Conservation (phyloP, 106 monocot species). For the Triglochin maritima region DNA sequence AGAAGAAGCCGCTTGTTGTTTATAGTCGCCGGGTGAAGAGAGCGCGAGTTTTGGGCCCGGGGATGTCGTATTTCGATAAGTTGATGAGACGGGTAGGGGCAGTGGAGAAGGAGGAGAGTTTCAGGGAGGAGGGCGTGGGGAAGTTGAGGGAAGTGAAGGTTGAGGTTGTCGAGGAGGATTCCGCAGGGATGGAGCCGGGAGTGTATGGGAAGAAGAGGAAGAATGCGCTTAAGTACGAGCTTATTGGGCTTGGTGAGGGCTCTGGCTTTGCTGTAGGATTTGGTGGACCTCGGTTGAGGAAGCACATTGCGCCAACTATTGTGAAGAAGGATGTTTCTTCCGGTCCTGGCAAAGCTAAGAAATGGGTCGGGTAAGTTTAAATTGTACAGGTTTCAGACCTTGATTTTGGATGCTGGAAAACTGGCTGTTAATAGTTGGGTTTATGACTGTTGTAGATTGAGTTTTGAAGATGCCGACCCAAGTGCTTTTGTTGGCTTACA, state of each 20-base stretch:
- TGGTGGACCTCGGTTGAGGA: conserved; percentile 21
- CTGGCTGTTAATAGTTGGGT: too few species aligned
- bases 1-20: conserved; percentile 22
- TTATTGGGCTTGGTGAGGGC: conserved; percentile 27
- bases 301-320: neutral
- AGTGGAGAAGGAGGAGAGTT: neutral
- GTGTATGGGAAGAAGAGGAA: conserved; percentile 1
- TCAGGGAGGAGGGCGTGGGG: neutral
- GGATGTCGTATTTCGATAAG: conserved; percentile 6
- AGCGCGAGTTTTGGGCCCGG: conserved; percentile 4
- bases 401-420: neutral
- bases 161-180: neutral
- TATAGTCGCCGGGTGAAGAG: conserved; percentile 40
- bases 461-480: conserved; percentile 60
- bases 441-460: conserved; percentile 35
- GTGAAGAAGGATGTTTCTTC: conserved; percentile 15
- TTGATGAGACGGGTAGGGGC: neutral
- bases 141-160: conserved; percentile 2
- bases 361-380: conserved; percentile 76
- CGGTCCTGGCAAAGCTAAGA: conserved; percentile 25
- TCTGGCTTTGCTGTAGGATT: conserved; percentile 8
- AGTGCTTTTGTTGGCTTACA: conserved; percentile 54
- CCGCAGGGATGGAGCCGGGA: neutral
- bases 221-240: conserved; percentile 21
- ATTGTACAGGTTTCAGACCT: neutral